These are phyloP conservation scores for Yarrowia galli DNA, from an alignment of 1,139 yeast genomes.

Conservation along the genomic window DNA sequence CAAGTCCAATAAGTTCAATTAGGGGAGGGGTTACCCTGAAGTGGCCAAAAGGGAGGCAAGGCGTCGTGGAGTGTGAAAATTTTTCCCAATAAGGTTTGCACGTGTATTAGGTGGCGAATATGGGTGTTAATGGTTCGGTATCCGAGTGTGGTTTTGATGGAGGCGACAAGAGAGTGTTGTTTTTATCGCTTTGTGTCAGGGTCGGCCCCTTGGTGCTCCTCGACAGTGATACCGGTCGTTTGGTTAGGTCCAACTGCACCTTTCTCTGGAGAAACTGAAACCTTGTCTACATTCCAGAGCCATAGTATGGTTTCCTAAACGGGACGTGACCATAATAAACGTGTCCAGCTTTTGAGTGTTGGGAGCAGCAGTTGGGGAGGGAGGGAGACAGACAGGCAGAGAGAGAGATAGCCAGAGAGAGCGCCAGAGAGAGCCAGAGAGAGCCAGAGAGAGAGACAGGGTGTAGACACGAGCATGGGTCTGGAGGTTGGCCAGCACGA, in stretches of 20 bases:
- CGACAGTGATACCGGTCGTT: not conserved
- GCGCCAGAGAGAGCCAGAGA: no score
- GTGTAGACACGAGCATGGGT: not conserved
- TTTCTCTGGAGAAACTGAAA: not conserved
- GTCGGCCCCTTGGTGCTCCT: no score
- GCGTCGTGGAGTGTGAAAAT: slow-evolving; percentile 12
- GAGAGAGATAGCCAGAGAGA: not conserved
- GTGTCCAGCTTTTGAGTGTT: not conserved
- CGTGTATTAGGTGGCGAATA: slow-evolving; percentile 3
- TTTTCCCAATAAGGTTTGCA: slow-evolving; percentile 35
- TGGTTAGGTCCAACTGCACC: slow-evolving; percentile 9
- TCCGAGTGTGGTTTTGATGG: no score
- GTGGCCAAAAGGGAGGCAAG: not conserved
- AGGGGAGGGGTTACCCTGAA: slow-evolving; percentile 14
- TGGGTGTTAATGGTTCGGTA: no score
- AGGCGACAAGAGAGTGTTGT: no score
- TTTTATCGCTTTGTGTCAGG: no score
- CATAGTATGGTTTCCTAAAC: slow-evolving; percentile 23
- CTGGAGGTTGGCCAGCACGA: no score
- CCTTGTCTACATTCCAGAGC: slow-evolving; percentile 20
- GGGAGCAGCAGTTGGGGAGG: not conserved
- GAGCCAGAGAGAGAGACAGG: not conserved
- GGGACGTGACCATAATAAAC: slow-evolving; percentile 34
- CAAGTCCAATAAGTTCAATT: no score
- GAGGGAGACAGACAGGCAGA: no score